Percentiles rank a stretch among this genome's conserved stretches.
Evolutionary conservation across 2,329 filamentous ascomycete species (phyloP).

Genomic region (Grosmannia clavigera): DNA sequence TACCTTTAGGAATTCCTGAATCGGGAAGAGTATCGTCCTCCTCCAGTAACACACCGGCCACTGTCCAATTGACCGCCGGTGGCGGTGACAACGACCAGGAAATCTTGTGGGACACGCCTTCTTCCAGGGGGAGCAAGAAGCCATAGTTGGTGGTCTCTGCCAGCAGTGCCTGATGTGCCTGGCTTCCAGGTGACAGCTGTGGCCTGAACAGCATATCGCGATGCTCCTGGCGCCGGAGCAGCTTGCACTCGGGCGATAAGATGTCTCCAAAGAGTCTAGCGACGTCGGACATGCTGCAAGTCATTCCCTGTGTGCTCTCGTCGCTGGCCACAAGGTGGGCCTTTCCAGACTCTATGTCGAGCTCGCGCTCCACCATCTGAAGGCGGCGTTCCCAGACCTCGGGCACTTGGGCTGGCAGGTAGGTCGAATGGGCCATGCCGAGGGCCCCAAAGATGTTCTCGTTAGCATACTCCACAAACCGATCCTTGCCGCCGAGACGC

Average conservation of each 20-base stretch:
- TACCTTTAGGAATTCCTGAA: slow-evolving; percentile 2
- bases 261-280: slow-evolving; percentile 5
- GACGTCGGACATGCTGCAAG: slow-evolving; percentile 6
- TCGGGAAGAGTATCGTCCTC: slow-evolving; percentile 1
- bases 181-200: slow-evolving; percentile 1
- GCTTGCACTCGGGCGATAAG: not conserved
- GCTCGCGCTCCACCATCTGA: slow-evolving; percentile 5
- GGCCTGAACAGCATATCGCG: slow-evolving; percentile 4
- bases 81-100: not conserved
- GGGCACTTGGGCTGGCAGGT: slow-evolving; percentile 2
- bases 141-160: slow-evolving; percentile 4
- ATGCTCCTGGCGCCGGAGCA: slow-evolving; percentile 1
- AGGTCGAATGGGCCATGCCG: slow-evolving; percentile 1
- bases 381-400: slow-evolving; percentile 4
- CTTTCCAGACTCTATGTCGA: not conserved
- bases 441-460: slow-evolving; percentile 1
- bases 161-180: slow-evolving; percentile 1
- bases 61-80: slow-evolving; percentile 3
- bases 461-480: slow-evolving; percentile 1
- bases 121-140: not conserved
- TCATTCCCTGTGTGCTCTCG: slow-evolving; percentile 4
- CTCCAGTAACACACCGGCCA: not conserved
- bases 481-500: slow-evolving; percentile 2
- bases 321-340: not conserved
- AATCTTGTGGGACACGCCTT: not conserved